Conservation (phyloP, 768 basidiomycete species). For the Leccinum broughii region DNA sequence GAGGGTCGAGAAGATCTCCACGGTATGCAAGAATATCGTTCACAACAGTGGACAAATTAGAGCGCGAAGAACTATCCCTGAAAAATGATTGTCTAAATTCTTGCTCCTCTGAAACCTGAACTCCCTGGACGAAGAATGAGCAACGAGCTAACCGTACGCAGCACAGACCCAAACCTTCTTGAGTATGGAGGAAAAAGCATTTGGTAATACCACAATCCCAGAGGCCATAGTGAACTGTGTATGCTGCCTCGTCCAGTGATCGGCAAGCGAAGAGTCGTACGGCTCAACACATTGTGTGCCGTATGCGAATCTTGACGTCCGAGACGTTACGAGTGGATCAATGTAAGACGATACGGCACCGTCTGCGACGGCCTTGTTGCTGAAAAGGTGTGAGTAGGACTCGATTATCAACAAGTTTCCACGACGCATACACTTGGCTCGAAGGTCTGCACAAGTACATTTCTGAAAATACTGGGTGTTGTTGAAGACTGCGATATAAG, state of each 20-base stretch:
- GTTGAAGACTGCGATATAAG: background rate
- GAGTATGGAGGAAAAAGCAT: constrained; percentile 40
- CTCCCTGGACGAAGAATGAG: constrained; percentile 4
- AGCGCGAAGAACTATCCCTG: background rate
- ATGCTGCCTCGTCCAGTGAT: constrained; percentile 37
- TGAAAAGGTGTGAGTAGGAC: background rate
- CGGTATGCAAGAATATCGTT: constrained; percentile 15
- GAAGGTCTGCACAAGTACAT: background rate
- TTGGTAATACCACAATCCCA: constrained; percentile 33
- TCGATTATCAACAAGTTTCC: background rate
- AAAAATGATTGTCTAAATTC: constrained; percentile 17
- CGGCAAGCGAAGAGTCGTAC: constrained; percentile 31
- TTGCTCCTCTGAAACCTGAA: constrained; percentile 19
- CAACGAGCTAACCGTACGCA: background rate
- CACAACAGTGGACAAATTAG: background rate
- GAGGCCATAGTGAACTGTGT: constrained; percentile 22
- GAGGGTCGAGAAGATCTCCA: constrained; percentile 8
- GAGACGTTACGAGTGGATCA: constrained; percentile 45
- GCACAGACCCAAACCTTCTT: constrained; percentile 19
- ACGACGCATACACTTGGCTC: background rate
- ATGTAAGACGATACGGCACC: constrained; percentile 28
- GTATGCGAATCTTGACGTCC: constrained; percentile 44
- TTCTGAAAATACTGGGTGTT: background rate
- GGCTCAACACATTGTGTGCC: constrained; percentile 30
- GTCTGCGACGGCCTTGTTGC: background rate